Evolutionary conservation across 192 early-diverging fungal species (phyloP).

Genomic region (Borealophlyctis nickersoniae): DNA sequence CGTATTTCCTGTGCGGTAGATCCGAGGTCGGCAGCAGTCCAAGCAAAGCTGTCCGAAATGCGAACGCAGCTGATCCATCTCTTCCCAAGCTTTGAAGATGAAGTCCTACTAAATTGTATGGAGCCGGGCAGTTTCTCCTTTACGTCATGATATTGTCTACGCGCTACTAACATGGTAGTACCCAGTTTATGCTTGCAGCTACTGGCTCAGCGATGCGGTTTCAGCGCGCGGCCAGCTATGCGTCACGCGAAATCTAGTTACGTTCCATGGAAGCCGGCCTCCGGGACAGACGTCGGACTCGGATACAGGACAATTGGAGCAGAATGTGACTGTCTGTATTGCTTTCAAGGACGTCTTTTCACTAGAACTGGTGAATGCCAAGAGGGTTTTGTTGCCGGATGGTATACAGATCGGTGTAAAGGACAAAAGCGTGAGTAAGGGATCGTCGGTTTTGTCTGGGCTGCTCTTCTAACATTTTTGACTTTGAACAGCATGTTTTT

Average conservation of each 20-base stretch:
- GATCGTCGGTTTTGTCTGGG: constrained; percentile 8
- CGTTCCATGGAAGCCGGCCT: constrained; percentile 26
- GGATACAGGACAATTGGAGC: not conserved
- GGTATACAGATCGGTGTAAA: constrained; percentile 40
- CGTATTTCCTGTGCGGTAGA: constrained; percentile 29
- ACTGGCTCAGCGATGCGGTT: constrained; percentile 31
- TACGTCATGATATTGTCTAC: not conserved
- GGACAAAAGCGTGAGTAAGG: constrained; percentile 27
- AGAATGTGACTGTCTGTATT: constrained; percentile 12
- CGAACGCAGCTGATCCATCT: constrained; percentile 18
- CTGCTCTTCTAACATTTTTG: not conserved
- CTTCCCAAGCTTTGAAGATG: constrained; percentile 38
- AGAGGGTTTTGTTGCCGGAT: constrained; percentile 43
- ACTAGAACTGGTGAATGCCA: constrained; percentile 42
- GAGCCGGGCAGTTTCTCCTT: not conserved
- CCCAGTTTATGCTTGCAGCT: constrained; percentile 45
- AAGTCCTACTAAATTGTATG: constrained; percentile 49
- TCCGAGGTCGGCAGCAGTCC: constrained; percentile 31
- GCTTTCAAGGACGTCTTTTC: constrained; percentile 37
- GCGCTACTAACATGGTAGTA: not conserved
- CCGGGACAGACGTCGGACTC: too few relatives aligned
- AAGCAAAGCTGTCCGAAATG: constrained; percentile 32
- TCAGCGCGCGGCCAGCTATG: constrained; percentile 39
- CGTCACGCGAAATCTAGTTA: constrained; percentile 42
- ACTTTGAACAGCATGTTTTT: constrained; percentile 37